Evolutionary conservation across 768 basidiomycete species (phyloP).

Genomic region (Amanita fuliginea): DNA sequence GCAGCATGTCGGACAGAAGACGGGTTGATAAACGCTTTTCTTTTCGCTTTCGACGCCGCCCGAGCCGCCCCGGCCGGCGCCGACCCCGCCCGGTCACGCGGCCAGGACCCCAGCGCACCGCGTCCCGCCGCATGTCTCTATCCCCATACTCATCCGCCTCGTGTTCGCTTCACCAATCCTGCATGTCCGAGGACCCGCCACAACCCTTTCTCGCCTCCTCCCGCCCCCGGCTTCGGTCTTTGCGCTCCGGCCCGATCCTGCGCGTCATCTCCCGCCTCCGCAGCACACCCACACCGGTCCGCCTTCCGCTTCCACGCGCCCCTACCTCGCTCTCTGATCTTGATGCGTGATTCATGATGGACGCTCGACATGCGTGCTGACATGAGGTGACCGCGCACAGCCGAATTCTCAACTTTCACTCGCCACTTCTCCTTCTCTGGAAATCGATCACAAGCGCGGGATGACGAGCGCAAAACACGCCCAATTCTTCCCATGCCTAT

Average conservation of each 20-base stretch:
- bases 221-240: no score
- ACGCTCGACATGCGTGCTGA: no score
- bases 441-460: no score
- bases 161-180: background rate
- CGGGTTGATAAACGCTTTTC: constrained; percentile 7
- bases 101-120: constrained; percentile 4
- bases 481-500: no score
- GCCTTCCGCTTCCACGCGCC: background rate
- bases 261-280: background rate
- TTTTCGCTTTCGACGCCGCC: background rate
- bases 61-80: background rate
- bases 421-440: background rate
- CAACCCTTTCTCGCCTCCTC: no score
- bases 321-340: background rate
- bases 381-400: background rate
- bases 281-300: background rate
- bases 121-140: constrained; percentile 2
- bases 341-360: no score
- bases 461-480: no score
- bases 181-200: background rate
- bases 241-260: no score
- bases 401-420: background rate
- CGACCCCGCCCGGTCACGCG: constrained; percentile 1
- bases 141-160: constrained; percentile 5
- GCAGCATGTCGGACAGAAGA: background rate